Base-by-base conservation (phyloP, 768 basidiomycete genomes). In the Neoboletus brunneissimus region DNA sequence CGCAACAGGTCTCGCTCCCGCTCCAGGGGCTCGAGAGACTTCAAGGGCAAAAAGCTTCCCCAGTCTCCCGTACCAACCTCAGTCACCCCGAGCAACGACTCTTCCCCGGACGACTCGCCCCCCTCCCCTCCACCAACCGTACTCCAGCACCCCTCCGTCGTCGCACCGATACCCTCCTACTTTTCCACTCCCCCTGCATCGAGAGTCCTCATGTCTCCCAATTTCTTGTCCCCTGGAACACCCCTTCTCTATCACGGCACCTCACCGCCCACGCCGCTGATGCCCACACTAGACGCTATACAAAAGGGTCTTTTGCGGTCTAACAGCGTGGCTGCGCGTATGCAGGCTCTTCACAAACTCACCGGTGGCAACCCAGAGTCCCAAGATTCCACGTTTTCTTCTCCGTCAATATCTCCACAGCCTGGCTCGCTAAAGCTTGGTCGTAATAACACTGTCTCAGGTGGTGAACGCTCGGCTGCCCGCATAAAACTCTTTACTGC, bases 251-350 rank as follows among this genome's bases (percentile, higher is more conserved):
- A 86, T 68, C 82, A 86, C n/a, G 83, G 82, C 15, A 80, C 83
- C 18, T 81, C 86, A 6, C 82, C 86, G 8, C 86, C 85, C 3
- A 60, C 65, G 1, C 87, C 89, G 18, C 70, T 84, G 64, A 71
- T 88, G 35, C 91, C 91, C 0, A 83, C 89, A 4, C 77, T 96
- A 7, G 88, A 91, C 64, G 89, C 87, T 22, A 75, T 95, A 37
- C 86, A 87, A 67, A 83, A 78, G 64, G 87, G 88, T 16, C 81
- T 97, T 3, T 86, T 91, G 66, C 86, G 94, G 20, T 95, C 94
- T 2, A 94, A 95, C 68, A 95, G 94, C 65, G 91, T 84, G 12
- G 79, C 90, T n/a, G 89, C 88, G 22, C 81, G 88, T 51, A 81
- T 86, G 49, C 81, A 87, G 66, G 93, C 93, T 5, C 84, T 96